phyloP scores from a whole-genome alignment of 2,329 filamentous ascomycete species.

The Hyphodiscus sp. region DNA sequence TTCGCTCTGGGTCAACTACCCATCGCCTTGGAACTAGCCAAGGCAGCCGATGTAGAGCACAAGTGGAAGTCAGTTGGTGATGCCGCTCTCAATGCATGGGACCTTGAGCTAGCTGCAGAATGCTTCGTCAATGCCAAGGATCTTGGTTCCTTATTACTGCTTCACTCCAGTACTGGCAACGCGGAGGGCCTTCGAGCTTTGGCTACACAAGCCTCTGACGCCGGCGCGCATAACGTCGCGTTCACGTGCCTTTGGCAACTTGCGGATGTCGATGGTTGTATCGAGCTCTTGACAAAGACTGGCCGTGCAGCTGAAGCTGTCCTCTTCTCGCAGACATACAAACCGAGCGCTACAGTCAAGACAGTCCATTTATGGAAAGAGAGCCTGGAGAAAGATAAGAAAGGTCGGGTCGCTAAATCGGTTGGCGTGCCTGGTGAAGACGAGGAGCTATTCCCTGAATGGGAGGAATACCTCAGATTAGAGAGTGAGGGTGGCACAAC shows the following conservation, averaged over 20 bases:
- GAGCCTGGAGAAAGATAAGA: conserved; percentile 75
- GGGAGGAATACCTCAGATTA: conserved; percentile 81
- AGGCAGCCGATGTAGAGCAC: conserved; percentile 80
- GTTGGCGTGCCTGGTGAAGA: conserved; percentile 78
- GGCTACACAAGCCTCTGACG: conserved; percentile 66
- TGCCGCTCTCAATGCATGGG: conserved; percentile 78
- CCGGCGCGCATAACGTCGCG: conserved; percentile 83
- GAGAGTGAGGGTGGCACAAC: conserved; percentile 58
- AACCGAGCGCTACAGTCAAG: conserved; percentile 65
- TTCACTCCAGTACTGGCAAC: conserved; percentile 83
- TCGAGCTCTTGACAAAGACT: conserved; percentile 72
- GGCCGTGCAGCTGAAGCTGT: conserved; percentile 78
- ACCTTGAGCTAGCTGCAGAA: conserved; percentile 80
- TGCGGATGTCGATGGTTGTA: conserved; percentile 74
- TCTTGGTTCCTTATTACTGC: conserved; percentile 76
- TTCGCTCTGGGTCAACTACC: conserved; percentile 76
- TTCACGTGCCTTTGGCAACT: conserved; percentile 88
- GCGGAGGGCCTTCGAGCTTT: conserved; percentile 66
- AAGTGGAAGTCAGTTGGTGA: conserved; percentile 99
- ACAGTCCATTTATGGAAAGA: conserved; percentile 78
- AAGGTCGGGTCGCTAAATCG: conserved; percentile 75
- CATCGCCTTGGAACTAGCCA: conserved; percentile 78
- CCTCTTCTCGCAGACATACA: conserved; percentile 91
- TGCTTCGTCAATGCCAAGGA: conserved; percentile 91
- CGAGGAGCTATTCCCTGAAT: conserved; percentile 89